Percentiles rank a stretch among this genome's conserved stretches.
phyloP scores from a whole-genome alignment of 1,284 basidiomycete species.

The Kwoniella shivajii region DNA sequence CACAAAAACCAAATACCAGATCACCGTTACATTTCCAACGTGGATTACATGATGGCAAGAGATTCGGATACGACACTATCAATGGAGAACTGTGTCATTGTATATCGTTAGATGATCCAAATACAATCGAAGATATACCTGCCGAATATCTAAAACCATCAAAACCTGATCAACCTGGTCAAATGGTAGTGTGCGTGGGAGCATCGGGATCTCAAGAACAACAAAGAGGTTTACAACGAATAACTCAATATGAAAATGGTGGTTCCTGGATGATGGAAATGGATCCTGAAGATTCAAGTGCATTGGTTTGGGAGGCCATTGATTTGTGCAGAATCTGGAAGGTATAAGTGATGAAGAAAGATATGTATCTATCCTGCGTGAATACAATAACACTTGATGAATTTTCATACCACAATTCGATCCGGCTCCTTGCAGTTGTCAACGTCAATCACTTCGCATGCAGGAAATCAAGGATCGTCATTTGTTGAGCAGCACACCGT shows the following conservation, averaged over 20 bases:
- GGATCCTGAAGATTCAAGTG: conserved; percentile 33
- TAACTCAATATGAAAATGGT: conserved; percentile 39
- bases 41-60: conserved; percentile 38
- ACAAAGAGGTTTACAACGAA: conserved; percentile 41
- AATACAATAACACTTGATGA: not conserved
- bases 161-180: conserved; percentile 40
- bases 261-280: conserved; percentile 51
- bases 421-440: too few species aligned
- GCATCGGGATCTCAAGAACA: conserved; percentile 26
- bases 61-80: conserved; percentile 39
- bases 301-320: conserved; percentile 37
- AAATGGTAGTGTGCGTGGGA: conserved; percentile 39
- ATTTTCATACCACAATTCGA: too few species aligned
- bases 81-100: conserved; percentile 31
- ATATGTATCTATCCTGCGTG: not conserved
- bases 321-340: conserved; percentile 48
- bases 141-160: conserved; percentile 45
- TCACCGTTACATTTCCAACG: conserved; percentile 50
- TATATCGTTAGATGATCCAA: conserved; percentile 29
- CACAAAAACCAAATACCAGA: conserved; percentile 30
- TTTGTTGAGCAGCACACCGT: too few species aligned
- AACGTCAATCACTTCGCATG: too few species aligned
- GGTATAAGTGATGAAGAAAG: conserved; percentile 1
- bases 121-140: conserved; percentile 34
- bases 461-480: too few species aligned